Evolutionary conservation across 495 filamentous ascomycete genomes (phyloP), one percentile per base, ranked within the genome.

Genomic region (Penicilliopsis zonata): DNA sequence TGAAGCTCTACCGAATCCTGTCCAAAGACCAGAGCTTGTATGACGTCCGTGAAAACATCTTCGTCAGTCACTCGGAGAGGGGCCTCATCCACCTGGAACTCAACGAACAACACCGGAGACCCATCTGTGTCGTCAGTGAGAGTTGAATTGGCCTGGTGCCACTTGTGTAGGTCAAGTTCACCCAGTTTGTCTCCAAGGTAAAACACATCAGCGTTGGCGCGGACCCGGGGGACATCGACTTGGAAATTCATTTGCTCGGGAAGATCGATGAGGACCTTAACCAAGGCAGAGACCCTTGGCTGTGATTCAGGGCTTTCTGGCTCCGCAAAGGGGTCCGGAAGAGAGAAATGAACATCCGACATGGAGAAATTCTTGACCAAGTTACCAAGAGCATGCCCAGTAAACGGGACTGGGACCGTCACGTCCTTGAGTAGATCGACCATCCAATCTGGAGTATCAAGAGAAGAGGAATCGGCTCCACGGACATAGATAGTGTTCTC

Each of bases 191-290:
- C 58, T 10, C 65, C 65, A 28, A 78, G 59, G 47, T 93, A 94
- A 35, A 63, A 84, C 2, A 95, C 76, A 43, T 87, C 75, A 4
- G 86, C 78, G 25, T 65, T 68, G 4, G 88, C 85, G 18, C 74
- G 71, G 21, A 96, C 72, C 28, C 59, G 64, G 14, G 70, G 73
- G 34, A 95, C 83, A 37, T 82, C 69, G 27, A 98, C 52, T 9
- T 68, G 62, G 43, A 98, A 78, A 41, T 86, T 82, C 71, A 95
- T 80, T 50, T 94, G 78, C 14, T 84, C 63, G 0, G 90, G 90
- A 13, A 95, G 49, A 13, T 50, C 71, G 15, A 92, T 74, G 2
- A 82, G 57, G 12, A 82, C 86, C 35, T 82, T 63, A 15, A 94
- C 80, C 23, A 77, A 69, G 2, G 86, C 87, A 25, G 83, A 92